Evolutionary conservation across 768 basidiomycete genomes (phyloP).

Genomic region (Cystofilobasidium ferigula): DNA sequence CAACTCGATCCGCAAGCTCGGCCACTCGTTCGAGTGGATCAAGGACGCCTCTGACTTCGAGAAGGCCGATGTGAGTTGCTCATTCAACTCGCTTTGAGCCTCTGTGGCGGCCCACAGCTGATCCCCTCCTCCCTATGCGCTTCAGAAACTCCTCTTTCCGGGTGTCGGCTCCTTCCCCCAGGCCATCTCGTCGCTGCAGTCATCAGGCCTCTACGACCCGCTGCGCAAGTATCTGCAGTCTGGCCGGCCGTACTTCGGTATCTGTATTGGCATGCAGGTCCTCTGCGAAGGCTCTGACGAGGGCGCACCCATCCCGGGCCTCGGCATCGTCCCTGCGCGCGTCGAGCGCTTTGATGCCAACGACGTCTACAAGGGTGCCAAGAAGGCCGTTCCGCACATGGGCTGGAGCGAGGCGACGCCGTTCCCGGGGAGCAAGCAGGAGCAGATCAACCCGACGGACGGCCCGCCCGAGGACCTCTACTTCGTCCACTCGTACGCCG

Average conservation of each 20-base stretch:
- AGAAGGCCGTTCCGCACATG: constrained; percentile 70
- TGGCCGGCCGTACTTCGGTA: constrained; percentile 80
- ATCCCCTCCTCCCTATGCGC: not conserved
- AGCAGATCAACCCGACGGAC: constrained; percentile 42
- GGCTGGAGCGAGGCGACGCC: constrained; percentile 71
- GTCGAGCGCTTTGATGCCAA: constrained; percentile 53
- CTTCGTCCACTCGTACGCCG: constrained; percentile 93
- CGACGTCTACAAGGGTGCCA: constrained; percentile 32
- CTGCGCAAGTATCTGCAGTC: constrained; percentile 69
- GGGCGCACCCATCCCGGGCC: constrained; percentile 46
- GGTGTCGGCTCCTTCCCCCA: constrained; percentile 90
- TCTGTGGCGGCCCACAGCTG: not conserved
- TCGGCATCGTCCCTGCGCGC: constrained; percentile 70
- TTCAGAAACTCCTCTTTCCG: constrained; percentile 85
- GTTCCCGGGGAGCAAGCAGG: constrained; percentile 44
- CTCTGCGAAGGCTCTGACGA: constrained; percentile 81
- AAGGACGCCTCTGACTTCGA: constrained; percentile 65
- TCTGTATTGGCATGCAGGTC: constrained; percentile 97
- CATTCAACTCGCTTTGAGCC: not conserved
- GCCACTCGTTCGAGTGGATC: constrained; percentile 84
- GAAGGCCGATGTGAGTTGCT: constrained; percentile 67
- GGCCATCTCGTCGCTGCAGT: constrained; percentile 63
- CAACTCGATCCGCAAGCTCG: constrained; percentile 74
- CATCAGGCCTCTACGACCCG: constrained; percentile 66
- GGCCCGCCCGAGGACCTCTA: constrained; percentile 61